Percentiles rank a stretch among this genome's conserved stretches.
phyloP scores from a whole-genome alignment of 2,329 filamentous ascomycete species.

The Davidsoniella virescens region DNA sequence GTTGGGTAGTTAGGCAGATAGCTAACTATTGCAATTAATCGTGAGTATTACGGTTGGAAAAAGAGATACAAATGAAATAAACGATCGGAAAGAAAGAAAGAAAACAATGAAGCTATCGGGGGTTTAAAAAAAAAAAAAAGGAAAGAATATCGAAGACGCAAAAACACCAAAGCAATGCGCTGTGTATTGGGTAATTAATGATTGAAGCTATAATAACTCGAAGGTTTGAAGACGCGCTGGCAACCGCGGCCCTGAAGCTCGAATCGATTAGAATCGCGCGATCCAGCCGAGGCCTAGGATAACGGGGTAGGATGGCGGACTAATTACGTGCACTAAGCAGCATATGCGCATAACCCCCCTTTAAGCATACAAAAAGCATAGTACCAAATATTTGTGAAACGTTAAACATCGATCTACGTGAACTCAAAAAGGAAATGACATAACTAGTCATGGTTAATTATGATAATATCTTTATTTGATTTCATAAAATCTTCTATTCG shows the following conservation, averaged over 20 bases:
- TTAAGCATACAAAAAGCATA: background rate
- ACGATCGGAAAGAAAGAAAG: background rate
- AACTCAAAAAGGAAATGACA: too few species aligned
- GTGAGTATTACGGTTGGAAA: background rate
- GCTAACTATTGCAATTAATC: background rate
- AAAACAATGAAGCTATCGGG: background rate
- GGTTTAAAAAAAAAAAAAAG: conserved; percentile 2
- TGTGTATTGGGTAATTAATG: too few species aligned
- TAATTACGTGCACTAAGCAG: too few species aligned
- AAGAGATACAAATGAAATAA: background rate
- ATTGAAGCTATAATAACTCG: too few species aligned
- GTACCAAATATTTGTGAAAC: background rate
- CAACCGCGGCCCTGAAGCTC: background rate
- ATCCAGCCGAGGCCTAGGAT: conserved; percentile 9
- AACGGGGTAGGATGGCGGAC: conserved; percentile 6
- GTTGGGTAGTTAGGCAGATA: background rate
- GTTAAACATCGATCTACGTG: background rate
- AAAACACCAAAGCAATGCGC: too few species aligned
- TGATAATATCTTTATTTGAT: too few species aligned
- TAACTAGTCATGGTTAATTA: too few species aligned
- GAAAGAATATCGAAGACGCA: background rate
- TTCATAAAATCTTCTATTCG: too few species aligned
- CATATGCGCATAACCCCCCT: background rate
- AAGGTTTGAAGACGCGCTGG: background rate
- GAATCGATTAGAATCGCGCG: background rate